Conservation (phyloP, 176 grass and related monocot species). For the Eremochloa ophiuroides region DNA sequence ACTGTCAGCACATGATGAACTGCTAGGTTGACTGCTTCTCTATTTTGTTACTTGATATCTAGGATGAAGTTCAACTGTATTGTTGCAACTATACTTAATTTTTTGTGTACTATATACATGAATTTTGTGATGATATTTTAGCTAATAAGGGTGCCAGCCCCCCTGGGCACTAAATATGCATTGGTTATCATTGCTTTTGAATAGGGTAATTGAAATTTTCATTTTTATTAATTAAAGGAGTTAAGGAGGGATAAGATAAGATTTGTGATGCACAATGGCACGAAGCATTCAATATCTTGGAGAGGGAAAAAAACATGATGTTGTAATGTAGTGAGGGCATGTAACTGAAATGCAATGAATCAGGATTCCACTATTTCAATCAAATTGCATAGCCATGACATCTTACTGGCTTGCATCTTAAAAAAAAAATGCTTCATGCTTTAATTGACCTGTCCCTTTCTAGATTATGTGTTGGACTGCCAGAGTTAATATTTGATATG, state of each 20-base stretch:
- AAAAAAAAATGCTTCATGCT: background rate
- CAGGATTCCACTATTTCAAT: background rate
- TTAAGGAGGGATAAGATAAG: background rate
- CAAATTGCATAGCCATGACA: conserved; percentile 6
- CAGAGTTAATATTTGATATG: background rate
- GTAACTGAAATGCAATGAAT: conserved; percentile 9
- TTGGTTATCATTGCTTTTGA: background rate
- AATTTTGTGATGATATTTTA: background rate
- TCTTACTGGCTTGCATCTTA: too few species aligned
- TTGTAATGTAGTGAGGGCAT: background rate
- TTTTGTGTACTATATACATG: background rate
- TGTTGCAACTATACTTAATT: background rate
- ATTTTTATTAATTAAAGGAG: background rate
- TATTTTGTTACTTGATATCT: background rate
- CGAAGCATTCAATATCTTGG: background rate
- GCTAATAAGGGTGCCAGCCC: too few species aligned
- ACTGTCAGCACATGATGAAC: background rate
- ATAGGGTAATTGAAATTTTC: background rate
- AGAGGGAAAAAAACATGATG: background rate
- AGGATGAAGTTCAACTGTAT: background rate
- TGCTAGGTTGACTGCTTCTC: background rate
- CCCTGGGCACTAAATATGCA: too few species aligned
- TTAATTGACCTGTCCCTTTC: background rate
- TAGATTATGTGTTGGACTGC: background rate
- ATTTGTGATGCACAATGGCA: background rate